Evolutionary conservation across 495 filamentous ascomycete species (phyloP), one percentile per base, ranked within the genome.

Genomic region (Podospora bellae-mahoneyi): DNA sequence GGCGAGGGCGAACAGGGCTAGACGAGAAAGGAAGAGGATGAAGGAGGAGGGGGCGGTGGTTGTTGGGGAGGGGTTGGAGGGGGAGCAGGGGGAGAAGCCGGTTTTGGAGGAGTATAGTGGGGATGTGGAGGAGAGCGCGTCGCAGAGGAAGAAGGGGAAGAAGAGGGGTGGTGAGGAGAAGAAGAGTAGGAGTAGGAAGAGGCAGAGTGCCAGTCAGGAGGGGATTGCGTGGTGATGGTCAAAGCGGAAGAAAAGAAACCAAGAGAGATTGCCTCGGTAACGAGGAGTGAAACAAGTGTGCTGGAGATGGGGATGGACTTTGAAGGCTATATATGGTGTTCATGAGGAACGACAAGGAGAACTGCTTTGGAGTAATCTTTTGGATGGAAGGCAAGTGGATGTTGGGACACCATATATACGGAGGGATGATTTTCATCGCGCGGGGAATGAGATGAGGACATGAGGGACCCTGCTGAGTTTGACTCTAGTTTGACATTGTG

Each of bases 1-100:
- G 69, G 70, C 66, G 26, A 62, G 30, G 56, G 59, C 64, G 15
- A 64, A 54, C 55, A 69, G 48, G 20, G 57, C 53, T 19, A 30
- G 30, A 0, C 5, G 10, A 58, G 61, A 34, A 19, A 32, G 30
- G 27, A 60, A 18, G 56, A 27, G 56, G 56, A 58, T 20, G 59
- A 61, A 18, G 26, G 16, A n/a, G 18, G n/a, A n/a, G 62, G 23
- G 32, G 34, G 26, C 59, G 61, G 15, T 28, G 63, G 19, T 2
- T 2, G 1, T 15, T 1, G 26, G 7, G 4, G 16, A 20, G 5
- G 54, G 60, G 56, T 19, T 30, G 20, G 39, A 26, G 58, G 13
- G 32, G 19, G 15, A 26, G 3, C 2, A 39, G 13, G 26, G 61
- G 39, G 1, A 48, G 39, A 48, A 13, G 39, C 39, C 39, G 39